Base-by-base conservation (phyloP, 768 basidiomycete genomes). In the Termitomyces eurrhizus region DNA sequence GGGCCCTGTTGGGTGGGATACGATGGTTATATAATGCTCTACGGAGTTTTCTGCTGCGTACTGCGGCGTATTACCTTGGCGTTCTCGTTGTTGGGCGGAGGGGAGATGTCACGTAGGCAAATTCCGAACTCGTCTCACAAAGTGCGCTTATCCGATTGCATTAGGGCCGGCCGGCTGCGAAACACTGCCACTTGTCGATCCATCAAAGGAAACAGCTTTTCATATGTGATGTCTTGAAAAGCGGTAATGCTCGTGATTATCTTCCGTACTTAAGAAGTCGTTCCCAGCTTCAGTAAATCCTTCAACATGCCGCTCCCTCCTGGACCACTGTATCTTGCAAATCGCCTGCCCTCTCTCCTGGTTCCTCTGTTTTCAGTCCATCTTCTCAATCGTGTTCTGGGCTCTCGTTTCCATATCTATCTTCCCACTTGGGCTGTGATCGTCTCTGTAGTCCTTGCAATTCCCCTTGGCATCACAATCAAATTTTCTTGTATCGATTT, bases 101-200 rank as follows among this genome's bases (percentile, higher is more conserved):
- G 66, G 67, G 52, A 64, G 59, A 63, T 66, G 66, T 64, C 66
- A 67, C 58, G 44, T 54, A 44, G 48, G 50, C 62, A 65, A 62
- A 62, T 59, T 64, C 61, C 62, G 59, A 62, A 60, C 39, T 24
- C 55, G 62, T 65, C 42, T 65, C 61, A 65, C 59, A 14, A 37
- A 24, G 32, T 41, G 4, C 64, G 70, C 70, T 72, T 74, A 74
- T 73, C 72, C 69, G 73, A 72, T 74, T 69, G 66, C 69, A 64
- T 73, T 67, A 72, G 72, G 72, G 72, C 72, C 69, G 72, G 72
- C 37, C 41, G 33, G 37, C 60, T 67, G 62, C 69, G 61, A 39
- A 35, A 39, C 50, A 54, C 37, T 29, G 49, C 48, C 56, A 48
- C 56, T 4, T 14, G 39, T 57, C 32, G 52, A 32, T 33, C 50